phyloP scores from a whole-genome alignment of 441 rosid genomes.

The Pelargonium citronellum region DNA sequence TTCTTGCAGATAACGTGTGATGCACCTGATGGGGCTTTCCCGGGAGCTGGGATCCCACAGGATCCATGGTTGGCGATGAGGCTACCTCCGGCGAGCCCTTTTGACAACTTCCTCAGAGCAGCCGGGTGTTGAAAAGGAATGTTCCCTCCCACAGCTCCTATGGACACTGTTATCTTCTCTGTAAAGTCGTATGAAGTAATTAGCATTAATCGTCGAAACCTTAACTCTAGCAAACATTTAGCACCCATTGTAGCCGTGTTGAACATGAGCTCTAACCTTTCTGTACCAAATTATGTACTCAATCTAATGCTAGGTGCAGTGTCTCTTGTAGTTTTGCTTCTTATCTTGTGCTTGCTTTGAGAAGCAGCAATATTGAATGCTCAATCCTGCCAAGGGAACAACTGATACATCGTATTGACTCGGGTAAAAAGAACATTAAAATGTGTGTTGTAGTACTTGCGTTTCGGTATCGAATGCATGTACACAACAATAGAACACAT shows the following conservation, averaged over 20 bases:
- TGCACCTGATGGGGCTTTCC: background rate
- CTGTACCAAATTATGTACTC: background rate
- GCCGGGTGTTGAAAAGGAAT: slow-evolving; percentile 49
- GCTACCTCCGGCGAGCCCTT: slow-evolving; percentile 93
- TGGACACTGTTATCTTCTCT: background rate
- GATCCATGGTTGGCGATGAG: slow-evolving; percentile 60
- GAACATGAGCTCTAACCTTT: background rate
- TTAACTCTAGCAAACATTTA: background rate
- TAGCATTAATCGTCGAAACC: background rate
- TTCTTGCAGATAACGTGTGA: slow-evolving; percentile 24
- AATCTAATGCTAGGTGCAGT: background rate
- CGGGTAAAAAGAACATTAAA: no score
- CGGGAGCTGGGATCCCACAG: slow-evolving; percentile 25
- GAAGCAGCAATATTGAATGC: no score
- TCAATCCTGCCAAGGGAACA: no score
- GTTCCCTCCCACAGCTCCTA: background rate
- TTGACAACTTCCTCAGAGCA: slow-evolving; percentile 88
- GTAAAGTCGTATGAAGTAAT: slow-evolving; percentile 23
- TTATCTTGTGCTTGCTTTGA: background rate
- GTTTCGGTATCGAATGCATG: no score
- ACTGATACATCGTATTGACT: no score
- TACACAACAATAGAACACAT: no score
- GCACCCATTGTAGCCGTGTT: background rate
- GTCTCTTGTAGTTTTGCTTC: background rate
- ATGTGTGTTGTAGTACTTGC: no score